phyloP scores from a whole-genome alignment of 2,329 filamentous ascomycete species.

The Trichoderma simmonsii region DNA sequence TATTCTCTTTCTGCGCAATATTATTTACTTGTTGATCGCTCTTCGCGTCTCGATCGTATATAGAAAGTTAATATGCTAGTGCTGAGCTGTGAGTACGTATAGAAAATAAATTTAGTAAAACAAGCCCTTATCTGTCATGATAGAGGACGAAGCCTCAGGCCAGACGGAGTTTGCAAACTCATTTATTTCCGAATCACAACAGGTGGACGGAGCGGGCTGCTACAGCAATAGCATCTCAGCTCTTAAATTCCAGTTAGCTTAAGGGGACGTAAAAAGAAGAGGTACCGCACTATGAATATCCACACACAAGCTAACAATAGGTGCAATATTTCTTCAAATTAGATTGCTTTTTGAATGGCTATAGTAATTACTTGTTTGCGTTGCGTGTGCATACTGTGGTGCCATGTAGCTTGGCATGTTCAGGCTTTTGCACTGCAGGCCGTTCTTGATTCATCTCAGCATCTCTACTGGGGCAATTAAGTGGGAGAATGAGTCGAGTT shows the following conservation, averaged over 20 bases:
- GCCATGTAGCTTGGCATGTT: background rate
- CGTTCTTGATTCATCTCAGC: background rate
- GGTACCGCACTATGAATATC: fast-evolving
- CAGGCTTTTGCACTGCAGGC: background rate
- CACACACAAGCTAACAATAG: too few species aligned
- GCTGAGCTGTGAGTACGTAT: background rate
- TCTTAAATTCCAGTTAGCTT: too few species aligned
- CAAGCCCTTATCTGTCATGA: background rate
- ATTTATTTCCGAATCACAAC: background rate
- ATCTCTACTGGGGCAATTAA: background rate
- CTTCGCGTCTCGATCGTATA: background rate
- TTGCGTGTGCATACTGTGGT: too few species aligned
- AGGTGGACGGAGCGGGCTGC: background rate
- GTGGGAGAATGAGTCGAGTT: too few species aligned
- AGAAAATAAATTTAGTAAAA: background rate
- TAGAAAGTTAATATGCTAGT: background rate
- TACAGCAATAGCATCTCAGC: background rate
- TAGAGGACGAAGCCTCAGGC: background rate
- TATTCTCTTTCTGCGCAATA: background rate
- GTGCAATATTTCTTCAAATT: too few species aligned
- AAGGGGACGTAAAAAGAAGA: too few species aligned
- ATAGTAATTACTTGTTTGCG: too few species aligned
- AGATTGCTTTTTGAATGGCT: too few species aligned
- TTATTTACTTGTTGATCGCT: background rate
- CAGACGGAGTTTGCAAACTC: background rate